Conservation (phyloP, 2,329 filamentous ascomycete genomes). For the Hymenoscyphus fructigenus region DNA sequence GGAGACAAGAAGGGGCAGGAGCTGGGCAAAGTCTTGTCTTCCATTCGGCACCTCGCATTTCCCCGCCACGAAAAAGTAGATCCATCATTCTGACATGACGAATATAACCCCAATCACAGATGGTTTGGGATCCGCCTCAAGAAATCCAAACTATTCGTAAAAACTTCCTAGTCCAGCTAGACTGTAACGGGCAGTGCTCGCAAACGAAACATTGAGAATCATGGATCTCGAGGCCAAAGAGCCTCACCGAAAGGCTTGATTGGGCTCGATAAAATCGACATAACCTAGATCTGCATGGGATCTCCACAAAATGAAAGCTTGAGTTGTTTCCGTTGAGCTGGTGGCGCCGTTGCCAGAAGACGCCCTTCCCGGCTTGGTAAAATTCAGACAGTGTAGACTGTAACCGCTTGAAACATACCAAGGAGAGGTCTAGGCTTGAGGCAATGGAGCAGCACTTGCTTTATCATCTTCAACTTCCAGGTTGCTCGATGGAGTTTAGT, state of each 20-base stretch:
- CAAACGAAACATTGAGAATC: constrained; percentile 11
- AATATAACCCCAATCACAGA: neutral
- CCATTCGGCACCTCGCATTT: no score
- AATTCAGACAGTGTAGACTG: neutral
- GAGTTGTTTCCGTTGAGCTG: neutral
- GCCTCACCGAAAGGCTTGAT: constrained; percentile 15
- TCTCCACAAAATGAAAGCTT: constrained; percentile 18
- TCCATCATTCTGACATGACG: no score
- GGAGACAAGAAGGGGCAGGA: no score
- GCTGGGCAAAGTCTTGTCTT: no score
- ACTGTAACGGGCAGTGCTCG: constrained; percentile 6
- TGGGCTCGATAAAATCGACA: constrained; percentile 4
- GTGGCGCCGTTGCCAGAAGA: no score
- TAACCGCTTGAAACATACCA: neutral
- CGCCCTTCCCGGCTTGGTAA: no score
- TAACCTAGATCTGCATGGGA: constrained; percentile 11
- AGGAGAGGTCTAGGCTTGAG: neutral
- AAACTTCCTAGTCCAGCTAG: neutral
- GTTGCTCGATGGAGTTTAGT: neutral
- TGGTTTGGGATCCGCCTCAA: constrained; percentile 11
- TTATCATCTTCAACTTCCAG: neutral
- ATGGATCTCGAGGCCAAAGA: constrained; percentile 11
- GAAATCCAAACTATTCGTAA: neutral
- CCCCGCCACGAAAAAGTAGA: neutral
- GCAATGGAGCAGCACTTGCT: neutral